Conservation (phyloP, 441 rosid genomes). For the Pelargonium cotyledonis region DNA sequence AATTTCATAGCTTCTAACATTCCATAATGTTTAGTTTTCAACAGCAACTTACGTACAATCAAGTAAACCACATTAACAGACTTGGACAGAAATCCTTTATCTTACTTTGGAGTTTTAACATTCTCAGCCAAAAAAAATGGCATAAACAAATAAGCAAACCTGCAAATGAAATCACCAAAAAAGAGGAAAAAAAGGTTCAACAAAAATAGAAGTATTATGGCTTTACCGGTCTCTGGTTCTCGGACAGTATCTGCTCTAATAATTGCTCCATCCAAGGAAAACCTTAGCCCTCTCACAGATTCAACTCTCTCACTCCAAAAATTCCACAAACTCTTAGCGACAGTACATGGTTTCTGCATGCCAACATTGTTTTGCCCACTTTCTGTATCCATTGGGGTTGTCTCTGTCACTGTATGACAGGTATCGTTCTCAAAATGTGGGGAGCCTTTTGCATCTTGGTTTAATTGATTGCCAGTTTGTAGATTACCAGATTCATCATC, state of each 20-base stretch:
- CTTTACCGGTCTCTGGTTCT: slow-evolving; percentile 38
- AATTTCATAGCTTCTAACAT: neutral
- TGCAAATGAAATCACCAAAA: neutral
- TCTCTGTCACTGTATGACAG: slow-evolving; percentile 19
- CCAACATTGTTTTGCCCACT: slow-evolving; percentile 23
- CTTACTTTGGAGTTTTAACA: neutral
- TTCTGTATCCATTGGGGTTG: slow-evolving; percentile 28
- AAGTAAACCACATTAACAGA: neutral
- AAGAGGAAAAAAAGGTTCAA: neutral
- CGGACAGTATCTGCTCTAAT: slow-evolving; percentile 32
- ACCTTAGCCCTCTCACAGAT: slow-evolving; percentile 61
- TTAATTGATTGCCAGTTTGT: slow-evolving; percentile 23
- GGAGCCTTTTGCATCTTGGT: slow-evolving; percentile 29
- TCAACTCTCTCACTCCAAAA: slow-evolving; percentile 86
- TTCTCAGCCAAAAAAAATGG: neutral
- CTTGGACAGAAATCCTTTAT: neutral
- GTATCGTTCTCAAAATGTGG: slow-evolving; percentile 20
- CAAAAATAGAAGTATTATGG: neutral
- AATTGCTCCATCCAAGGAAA: slow-evolving; percentile 69
- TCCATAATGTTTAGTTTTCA: neutral
- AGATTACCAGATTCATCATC: slow-evolving; percentile 16
- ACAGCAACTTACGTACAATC: neutral
- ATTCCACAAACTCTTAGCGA: slow-evolving; percentile 52
- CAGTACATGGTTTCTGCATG: slow-evolving; percentile 27
- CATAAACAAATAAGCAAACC: neutral